Evolutionary conservation across 441 rosid genomes (phyloP).

Genomic region (Erodium moschatum): DNA sequence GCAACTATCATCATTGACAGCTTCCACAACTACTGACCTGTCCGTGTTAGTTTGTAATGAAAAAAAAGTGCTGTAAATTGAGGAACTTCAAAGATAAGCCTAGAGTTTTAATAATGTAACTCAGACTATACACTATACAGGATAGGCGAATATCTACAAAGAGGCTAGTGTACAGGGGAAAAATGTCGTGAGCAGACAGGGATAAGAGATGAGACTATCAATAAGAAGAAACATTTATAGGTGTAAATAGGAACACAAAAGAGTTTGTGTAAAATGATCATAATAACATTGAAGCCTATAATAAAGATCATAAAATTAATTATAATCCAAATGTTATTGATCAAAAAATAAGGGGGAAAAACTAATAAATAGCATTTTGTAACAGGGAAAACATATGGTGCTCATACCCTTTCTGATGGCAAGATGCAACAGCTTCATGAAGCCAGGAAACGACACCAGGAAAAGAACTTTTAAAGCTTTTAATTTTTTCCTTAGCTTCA

Average conservation of each 20-base stretch:
- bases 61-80: background rate
- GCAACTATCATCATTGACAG: no score
- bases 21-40: no score
- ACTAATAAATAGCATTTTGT: background rate
- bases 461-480: conserved; percentile 69
- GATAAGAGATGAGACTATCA: no score
- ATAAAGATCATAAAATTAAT: background rate
- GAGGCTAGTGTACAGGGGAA: background rate
- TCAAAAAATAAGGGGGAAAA: background rate
- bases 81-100: background rate
- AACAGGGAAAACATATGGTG: conserved; percentile 12
- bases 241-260: conserved; percentile 2
- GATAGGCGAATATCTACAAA: background rate
- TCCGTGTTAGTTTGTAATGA: background rate
- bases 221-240: background rate
- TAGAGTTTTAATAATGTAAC: background rate
- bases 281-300: background rate
- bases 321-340: background rate
- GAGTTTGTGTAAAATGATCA: background rate
- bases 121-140: background rate
- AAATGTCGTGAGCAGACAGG: background rate
- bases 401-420: conserved; percentile 74
- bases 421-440: conserved; percentile 50
- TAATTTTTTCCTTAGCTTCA: conserved; percentile 78
- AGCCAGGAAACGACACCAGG: conserved; percentile 91